phyloP scores from a whole-genome alignment of 2,329 filamentous ascomycete species.

The Penicillium crustosum region DNA sequence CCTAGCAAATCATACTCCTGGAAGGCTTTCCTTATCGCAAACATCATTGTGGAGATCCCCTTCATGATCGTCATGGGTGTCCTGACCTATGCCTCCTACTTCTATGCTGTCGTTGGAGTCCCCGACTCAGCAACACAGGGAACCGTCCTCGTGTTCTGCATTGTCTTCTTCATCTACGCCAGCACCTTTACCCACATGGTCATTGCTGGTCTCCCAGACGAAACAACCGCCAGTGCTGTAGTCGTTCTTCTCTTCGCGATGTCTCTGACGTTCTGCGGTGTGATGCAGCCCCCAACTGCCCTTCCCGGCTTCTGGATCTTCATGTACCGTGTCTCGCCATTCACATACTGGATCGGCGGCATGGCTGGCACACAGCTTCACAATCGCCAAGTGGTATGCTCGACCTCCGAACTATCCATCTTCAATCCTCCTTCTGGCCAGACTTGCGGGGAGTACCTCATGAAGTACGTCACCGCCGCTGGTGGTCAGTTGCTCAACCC shows the following conservation, averaged over 20 bases:
- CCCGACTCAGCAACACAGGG: conserved; percentile 66
- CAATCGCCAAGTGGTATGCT: conserved; percentile 65
- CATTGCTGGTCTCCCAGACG: conserved; percentile 72
- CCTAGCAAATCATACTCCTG: conserved; percentile 82
- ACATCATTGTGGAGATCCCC: conserved; percentile 79
- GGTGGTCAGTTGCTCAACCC: conserved; percentile 58
- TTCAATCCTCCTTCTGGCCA: conserved; percentile 60
- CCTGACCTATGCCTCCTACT: conserved; percentile 76
- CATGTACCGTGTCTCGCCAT: conserved; percentile 62
- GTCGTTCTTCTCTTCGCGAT: conserved; percentile 77
- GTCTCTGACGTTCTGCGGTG: conserved; percentile 72
- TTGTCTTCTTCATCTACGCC: conserved; percentile 75
- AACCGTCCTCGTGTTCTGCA: conserved; percentile 74
- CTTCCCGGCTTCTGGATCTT: conserved; percentile 69
- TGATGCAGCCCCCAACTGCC: conserved; percentile 64
- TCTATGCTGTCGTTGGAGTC: conserved; percentile 70
- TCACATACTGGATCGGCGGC: conserved; percentile 53
- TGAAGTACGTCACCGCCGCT: conserved; percentile 47
- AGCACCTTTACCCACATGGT: conserved; percentile 78
- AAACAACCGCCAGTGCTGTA: conserved; percentile 72
- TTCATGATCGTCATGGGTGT: conserved; percentile 75
- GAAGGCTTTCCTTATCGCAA: conserved; percentile 80
- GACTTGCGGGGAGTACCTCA: conserved; percentile 63
- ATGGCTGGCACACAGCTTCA: conserved; percentile 71
- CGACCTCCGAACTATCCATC: conserved; percentile 64